Percentiles rank a stretch among this genome's conserved stretches.
Evolutionary conservation across 495 filamentous ascomycete species (phyloP).

Genomic region (Hypomontagnella submonticulosa): DNA sequence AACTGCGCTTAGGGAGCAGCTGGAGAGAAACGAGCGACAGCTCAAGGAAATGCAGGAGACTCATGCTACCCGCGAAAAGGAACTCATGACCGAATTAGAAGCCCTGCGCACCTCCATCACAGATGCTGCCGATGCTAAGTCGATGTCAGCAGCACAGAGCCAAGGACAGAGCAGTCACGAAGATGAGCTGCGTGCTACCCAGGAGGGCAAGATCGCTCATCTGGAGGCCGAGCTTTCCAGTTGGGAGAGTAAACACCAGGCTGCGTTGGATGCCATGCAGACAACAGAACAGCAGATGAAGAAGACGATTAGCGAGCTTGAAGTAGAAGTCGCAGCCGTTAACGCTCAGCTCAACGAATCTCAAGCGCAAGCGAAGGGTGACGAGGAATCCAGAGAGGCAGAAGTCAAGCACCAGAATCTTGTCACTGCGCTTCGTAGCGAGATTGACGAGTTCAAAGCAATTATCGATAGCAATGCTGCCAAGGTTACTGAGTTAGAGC

Average conservation of each 20-base stretch:
- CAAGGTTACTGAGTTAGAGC: constrained; percentile 73
- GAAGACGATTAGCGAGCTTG: constrained; percentile 75
- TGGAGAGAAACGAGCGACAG: constrained; percentile 84
- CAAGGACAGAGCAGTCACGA: constrained; percentile 29
- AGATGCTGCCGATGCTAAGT: constrained; percentile 43
- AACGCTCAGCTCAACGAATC: constrained; percentile 52
- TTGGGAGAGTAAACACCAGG: constrained; percentile 80
- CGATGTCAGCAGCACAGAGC: constrained; percentile 23
- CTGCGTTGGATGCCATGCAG: constrained; percentile 76
- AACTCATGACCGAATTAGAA: constrained; percentile 75
- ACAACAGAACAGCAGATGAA: constrained; percentile 77
- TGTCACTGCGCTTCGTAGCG: constrained; percentile 72
- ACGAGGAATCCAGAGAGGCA: constrained; percentile 49
- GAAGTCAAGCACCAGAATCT: constrained; percentile 69
- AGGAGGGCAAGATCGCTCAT: constrained; percentile 71
- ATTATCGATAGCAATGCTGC: constrained; percentile 71
- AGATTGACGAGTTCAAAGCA: constrained; percentile 82
- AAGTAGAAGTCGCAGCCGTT: constrained; percentile 61
- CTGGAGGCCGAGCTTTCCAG: constrained; percentile 79
- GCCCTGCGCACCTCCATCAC: constrained; percentile 69
- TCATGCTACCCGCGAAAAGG: constrained; percentile 76
- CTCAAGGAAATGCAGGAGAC: constrained; percentile 78
- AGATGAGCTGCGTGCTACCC: constrained; percentile 54
- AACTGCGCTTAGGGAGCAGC: constrained; percentile 85
- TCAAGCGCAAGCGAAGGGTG: constrained; percentile 42